Base-by-base conservation (phyloP, 2,329 filamentous ascomycete genomes). In the Cryphonectria carpinicola region DNA sequence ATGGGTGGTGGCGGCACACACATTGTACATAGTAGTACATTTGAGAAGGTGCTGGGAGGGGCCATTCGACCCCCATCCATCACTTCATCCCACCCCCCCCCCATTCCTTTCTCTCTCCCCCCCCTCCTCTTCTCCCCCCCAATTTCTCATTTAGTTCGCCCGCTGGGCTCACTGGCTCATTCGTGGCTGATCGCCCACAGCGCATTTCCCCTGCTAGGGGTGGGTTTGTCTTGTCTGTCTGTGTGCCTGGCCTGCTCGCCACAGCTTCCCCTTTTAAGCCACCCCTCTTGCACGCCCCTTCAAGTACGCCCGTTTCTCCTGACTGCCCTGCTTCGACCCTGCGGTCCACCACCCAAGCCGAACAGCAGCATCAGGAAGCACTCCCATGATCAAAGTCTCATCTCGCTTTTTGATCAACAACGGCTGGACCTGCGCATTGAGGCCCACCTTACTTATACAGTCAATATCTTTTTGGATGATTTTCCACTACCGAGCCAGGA, bases 191-290 rank as follows among this genome's bases (percentile, higher is more conserved):
- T 56, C 25, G 52, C 25, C 25, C 52, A 32, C 43, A 28, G 25
- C n/a, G 4, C 52, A 28, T 28, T 28, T 56, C 52, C 58, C 58
- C 58, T 61, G 58, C 58, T 39, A 61, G 35, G 56, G 64, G 37
- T 25, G 43, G 58, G 65, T 52, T n/a, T 66, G 46, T 28, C n/a
- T n/a, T n/a, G n/a, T n/a, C n/a, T n/a, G n/a, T 49, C 5, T 49
- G 25, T 37, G 43, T 58, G 65, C 65, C 35, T 66, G 46, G 37
- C 49, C 32, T 61, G 35, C 28, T 64, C 60, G 66, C 66, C 66
- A 68, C 66, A 56, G 32, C 3, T 37, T 68, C 66, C 46, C 66
- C 43, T 37, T 68, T 68, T 63, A 39, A 64, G 58, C 66, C 66
- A 43, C 61, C 60, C 41, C 19, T 32, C 32, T 58, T 32, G 54